Conservation (phyloP, 208 protist genomes). For the Naegleria lovaniensis region DNA sequence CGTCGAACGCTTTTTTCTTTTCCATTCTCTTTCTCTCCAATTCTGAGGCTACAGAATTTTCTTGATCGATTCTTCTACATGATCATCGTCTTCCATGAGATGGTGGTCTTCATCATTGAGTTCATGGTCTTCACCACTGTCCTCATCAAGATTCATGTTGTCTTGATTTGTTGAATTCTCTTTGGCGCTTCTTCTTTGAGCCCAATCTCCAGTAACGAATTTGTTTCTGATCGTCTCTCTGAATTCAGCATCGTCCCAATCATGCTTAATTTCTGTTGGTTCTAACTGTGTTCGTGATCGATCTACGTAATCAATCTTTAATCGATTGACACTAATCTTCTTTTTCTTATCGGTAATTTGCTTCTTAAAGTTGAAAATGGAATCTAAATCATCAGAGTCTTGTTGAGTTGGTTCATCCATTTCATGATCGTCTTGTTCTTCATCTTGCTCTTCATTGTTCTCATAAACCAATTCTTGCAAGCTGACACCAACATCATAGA, state of each 20-base stretch:
- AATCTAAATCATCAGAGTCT: slow-evolving; percentile 45
- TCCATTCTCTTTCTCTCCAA: slow-evolving; percentile 59
- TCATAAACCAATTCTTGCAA: slow-evolving; percentile 33
- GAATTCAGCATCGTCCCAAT: slow-evolving; percentile 43
- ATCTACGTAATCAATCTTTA: slow-evolving; percentile 42
- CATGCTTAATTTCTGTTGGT: slow-evolving; percentile 18
- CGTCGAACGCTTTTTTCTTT: slow-evolving; percentile 57
- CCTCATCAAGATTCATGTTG: neutral
- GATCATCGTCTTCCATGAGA: slow-evolving; percentile 38
- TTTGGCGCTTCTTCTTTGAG: slow-evolving; percentile 40
- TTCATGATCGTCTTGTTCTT: slow-evolving; percentile 34
- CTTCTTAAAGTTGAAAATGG: slow-evolving; percentile 40
- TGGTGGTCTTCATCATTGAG: slow-evolving; percentile 32
- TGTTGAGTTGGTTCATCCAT: slow-evolving; percentile 37
- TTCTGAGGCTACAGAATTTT: neutral
- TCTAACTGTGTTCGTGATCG: neutral
- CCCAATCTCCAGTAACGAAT: slow-evolving; percentile 90
- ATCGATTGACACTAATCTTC: slow-evolving; percentile 17
- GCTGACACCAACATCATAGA: neutral
- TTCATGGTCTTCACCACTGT: slow-evolving; percentile 34
- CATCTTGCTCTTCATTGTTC: slow-evolving; percentile 39
- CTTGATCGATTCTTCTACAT: neutral
- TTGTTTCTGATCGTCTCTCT: slow-evolving; percentile 73
- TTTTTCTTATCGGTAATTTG: slow-evolving; percentile 22
- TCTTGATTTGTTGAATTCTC: neutral